Base-by-base conservation (phyloP, 2,329 filamentous ascomycete genomes). In the Colletotrichum filicis region DNA sequence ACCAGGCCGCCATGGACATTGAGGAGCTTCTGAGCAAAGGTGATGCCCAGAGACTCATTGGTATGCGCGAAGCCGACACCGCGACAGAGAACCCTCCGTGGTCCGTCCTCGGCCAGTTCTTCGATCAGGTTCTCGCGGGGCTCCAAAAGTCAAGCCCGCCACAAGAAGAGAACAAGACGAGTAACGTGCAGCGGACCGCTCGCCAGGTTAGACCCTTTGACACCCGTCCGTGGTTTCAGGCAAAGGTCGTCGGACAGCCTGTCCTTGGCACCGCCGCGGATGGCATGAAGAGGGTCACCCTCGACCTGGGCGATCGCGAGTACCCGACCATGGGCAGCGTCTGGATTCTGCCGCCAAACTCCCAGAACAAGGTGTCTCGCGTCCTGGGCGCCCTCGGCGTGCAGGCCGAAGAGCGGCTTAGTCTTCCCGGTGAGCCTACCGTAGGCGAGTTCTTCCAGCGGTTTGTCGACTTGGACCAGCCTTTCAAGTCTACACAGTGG, bases 41-140 rank as follows among this genome's bases (percentile, higher is more conserved):
- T 7, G 66, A 73, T 2, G 59, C 60, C 6, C 66, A 70, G 35
- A 64, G 66, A 56, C 60, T 73, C 46, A 73, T 73, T 9, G 66
- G 66, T 19, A 73, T 73, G 70, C 66, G 66, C n/a, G 70, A 73
- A 28, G 70, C 70, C 55, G 70, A 73, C 60, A 73, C 70, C 26
- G 46, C 24, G 4, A 26, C 60, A 5, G 70, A 73, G 55, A 73
- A 73, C 32, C 70, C 70, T 12, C 70, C 70, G 5, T 73, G 70
- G 70, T 70, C 66, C n/a, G 61, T 70, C 46, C 66, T 73, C 22
- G 56, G 60, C 24, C 66, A 70, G 46, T 73, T 73, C 35, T 73
- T 66, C 24, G 55, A 73, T 4, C 70, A 73, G 55, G 56, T 55
- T n/a, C 70, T 73, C n/a, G 6, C 56, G 19, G 70, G 60, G 28